phyloP scores from a whole-genome alignment of 2,329 filamentous ascomycete species.

The Xylariaceae sp. region DNA sequence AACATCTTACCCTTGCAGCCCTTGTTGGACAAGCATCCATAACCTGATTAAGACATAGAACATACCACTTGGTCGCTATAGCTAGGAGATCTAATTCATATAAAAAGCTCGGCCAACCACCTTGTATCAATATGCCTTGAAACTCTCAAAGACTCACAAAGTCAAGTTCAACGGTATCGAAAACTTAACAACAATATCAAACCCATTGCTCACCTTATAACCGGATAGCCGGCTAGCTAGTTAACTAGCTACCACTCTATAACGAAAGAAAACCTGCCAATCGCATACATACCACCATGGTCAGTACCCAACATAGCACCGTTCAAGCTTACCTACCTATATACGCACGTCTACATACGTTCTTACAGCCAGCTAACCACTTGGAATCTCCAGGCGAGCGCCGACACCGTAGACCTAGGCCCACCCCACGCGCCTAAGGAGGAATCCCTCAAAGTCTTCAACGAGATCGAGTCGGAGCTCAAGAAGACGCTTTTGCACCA shows the following conservation, averaged over 20 bases:
- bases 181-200: too few relatives aligned
- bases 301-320: not conserved
- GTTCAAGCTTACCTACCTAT: not conserved
- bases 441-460: slow-evolving; percentile 54
- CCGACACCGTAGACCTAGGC: slow-evolving; percentile 56
- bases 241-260: too few relatives aligned
- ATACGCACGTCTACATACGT: not conserved
- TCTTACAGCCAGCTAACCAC: not conserved
- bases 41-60: not conserved
- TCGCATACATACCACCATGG: not conserved
- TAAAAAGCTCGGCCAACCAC: not conserved
- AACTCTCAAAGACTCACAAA: not conserved
- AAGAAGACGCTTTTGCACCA: slow-evolving; percentile 53
- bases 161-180: too few relatives aligned
- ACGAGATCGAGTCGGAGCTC: slow-evolving; percentile 52
- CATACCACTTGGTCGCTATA: not conserved
- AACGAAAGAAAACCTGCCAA: too few relatives aligned
- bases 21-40: not conserved
- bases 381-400: slow-evolving; percentile 48
- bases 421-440: slow-evolving; percentile 51
- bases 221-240: too few relatives aligned
- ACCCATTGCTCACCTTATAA: too few relatives aligned
- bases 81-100: not conserved
- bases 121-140: not conserved
- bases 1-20: too few relatives aligned